Base-by-base conservation (phyloP, 805 yeast species). In the Spathaspora sp. region DNA sequence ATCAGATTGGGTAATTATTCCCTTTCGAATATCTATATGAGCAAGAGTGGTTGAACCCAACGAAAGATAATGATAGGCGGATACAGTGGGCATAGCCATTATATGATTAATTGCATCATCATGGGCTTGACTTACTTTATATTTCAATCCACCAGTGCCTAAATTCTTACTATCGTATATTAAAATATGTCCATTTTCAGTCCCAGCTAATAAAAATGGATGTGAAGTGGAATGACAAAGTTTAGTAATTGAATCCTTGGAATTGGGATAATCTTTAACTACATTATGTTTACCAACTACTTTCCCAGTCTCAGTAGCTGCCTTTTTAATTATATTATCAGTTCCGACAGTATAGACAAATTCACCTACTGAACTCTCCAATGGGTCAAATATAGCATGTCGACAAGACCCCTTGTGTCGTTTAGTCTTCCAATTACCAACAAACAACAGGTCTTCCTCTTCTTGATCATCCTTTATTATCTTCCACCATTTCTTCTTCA, bases 361-460 rank as follows among this genome's bases (percentile, higher is more conserved):
- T 29, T 78, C 77, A 2, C 90, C 90, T 5, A 64, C 56, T 2
- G 69, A 64, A 17, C 55, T 51, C 44, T 64, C 71, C 1, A 78
- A 72, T 2, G 83, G 80, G 53, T 84, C 88, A 65, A 89, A 85
- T 7, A 81, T 71, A 2, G 89, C 70, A 3, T 87, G 81, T 43
- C 99, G 72, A 54, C 96, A 89, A 56, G 96, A 86, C 1, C 90
- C 92, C 65, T 90, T 91, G 64, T 93, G 98, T 63, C 98, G 79
- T 60, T 82, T 88, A 0, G 97, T 92, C 50, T 86, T 81, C 99
- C 99, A 93, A 26, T 78, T 60, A 4, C 68, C 63, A 4, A 75
- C 62, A 16, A 39, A 5, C n/a, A 14, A 14, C 11, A n/a, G 26
- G 20, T 61, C 66, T 7, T 64, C 69, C 1, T 51, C 52, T 3